These are phyloP conservation scores for Zangia roseola DNA, from an alignment of 768 basidiomycete species.

Conservation along the genomic window DNA sequence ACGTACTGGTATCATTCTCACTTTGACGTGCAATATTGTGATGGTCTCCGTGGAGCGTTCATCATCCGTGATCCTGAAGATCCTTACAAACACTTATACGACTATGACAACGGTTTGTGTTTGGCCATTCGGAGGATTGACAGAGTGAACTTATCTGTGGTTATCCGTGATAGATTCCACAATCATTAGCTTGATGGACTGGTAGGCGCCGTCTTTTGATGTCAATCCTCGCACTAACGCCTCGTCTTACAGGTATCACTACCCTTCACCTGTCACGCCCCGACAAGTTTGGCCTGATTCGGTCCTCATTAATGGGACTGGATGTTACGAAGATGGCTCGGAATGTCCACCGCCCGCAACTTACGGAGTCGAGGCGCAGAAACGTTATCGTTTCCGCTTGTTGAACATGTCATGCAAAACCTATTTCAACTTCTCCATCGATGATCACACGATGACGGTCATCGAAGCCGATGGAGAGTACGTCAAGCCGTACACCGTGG, in stretches of 20 bases:
- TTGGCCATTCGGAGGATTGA: background rate
- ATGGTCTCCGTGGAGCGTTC: constrained; percentile 47
- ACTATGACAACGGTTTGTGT: constrained; percentile 22
- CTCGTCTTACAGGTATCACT: constrained; percentile 17
- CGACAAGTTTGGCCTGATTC: constrained; percentile 27
- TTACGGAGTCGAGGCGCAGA: constrained; percentile 31
- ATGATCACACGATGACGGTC: constrained; percentile 31
- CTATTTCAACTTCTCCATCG: constrained; percentile 27
- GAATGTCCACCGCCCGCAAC: constrained; percentile 27
- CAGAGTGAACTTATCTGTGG: background rate
- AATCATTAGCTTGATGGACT: constrained; percentile 34
- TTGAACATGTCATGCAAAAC: constrained; percentile 37
- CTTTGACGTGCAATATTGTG: constrained; percentile 24
- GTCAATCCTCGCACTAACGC: background rate
- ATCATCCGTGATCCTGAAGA: constrained; percentile 41
- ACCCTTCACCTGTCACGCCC: constrained; percentile 4
- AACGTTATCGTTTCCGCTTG: constrained; percentile 40
- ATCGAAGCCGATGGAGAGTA: constrained; percentile 45
- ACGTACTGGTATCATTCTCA: constrained; percentile 39
- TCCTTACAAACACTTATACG: constrained; percentile 16
- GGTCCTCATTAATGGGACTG: constrained; percentile 42
- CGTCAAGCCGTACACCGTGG: constrained; percentile 38
- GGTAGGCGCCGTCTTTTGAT: constrained; percentile 7
- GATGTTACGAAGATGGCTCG: constrained; percentile 29
- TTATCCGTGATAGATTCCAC: background rate